Evolutionary conservation across 345 rosid species (phyloP).

Genomic region (Rhodomyrtus tomentosa): DNA sequence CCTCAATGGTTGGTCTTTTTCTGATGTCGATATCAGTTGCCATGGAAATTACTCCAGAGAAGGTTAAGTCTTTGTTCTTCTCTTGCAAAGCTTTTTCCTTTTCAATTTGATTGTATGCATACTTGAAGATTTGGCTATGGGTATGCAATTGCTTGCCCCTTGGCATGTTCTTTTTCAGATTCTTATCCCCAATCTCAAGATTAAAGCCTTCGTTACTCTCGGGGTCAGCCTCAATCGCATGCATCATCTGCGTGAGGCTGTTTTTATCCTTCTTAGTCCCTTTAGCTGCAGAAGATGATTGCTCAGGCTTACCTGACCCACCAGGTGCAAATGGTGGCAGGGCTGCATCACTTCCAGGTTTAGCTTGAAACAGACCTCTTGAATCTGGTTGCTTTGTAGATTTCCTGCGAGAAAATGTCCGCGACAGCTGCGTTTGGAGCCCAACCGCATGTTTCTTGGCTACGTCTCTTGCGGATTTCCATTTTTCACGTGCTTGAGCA

Average conservation of each 20-base stretch:
- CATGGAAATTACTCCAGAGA: constrained; percentile 84
- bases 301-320: background rate
- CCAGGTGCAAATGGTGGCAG: constrained; percentile 27
- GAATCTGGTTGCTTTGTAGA: constrained; percentile 42
- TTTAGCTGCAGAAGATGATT: constrained; percentile 18
- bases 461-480: constrained; percentile 85
- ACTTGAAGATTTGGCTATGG: constrained; percentile 92
- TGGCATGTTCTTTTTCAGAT: constrained; percentile 53
- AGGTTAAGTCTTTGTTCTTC: constrained; percentile 75
- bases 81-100: constrained; percentile 89
- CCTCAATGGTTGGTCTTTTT: constrained; percentile 74
- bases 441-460: constrained; percentile 74
- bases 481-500: constrained; percentile 64
- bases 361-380: constrained; percentile 45
- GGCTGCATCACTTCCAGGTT: constrained; percentile 55
- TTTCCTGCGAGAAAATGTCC: constrained; percentile 71
- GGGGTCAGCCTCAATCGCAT: constrained; percentile 71
- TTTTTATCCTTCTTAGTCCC: constrained; percentile 57
- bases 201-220: constrained; percentile 61
- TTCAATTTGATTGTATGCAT: constrained; percentile 89
- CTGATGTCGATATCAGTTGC: constrained; percentile 56
- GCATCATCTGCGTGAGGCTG: constrained; percentile 71
- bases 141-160: constrained; percentile 77
- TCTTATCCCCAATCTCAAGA: constrained; percentile 71
- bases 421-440: constrained; percentile 57